Evolutionary conservation across 306 rosid species (phyloP), one percentile per base, ranked within the genome.

Genomic region (Rosa rugosa): DNA sequence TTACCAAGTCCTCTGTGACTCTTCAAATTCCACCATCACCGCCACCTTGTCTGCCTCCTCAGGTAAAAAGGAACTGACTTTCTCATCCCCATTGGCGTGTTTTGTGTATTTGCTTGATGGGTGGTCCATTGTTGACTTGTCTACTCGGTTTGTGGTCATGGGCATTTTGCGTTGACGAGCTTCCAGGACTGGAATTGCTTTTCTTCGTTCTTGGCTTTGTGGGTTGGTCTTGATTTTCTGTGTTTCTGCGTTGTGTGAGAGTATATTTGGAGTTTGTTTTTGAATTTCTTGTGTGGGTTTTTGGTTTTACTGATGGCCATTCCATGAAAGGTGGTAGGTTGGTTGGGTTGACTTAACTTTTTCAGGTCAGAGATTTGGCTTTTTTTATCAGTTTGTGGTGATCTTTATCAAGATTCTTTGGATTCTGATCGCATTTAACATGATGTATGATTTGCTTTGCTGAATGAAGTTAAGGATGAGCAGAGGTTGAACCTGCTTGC

Each of bases 281-380:
- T 75, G 63, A 73, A 20, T 78, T 79, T 81, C 80, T 88, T 84
- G 75, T 81, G 77, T 83, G 87, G 86, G 84, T 77, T 78, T 79
- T 75, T 73, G 78, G 64, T 51, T 76, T 71, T 56, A 31, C 51
- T 80, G 38, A 77, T 77, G 27, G 69, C 75, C 59, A 36, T 77
- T 88, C 76, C 80, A 72, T 68, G 84, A 88, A 94, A 85, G 98
- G 89, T 94, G 97, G 96, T 94, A 84, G 97, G 89, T 91, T 90
- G 85, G 79, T 80, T 81, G 85, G 80, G 96, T 94, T 94, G 96
- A 88, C 98, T 94, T 88, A 76, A 45, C 73, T 76, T 83, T 79
- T 64, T 18, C 46, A 75, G 86, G 74, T 36, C 77, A 83, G 75
- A 88, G 77, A 80, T 83, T 78, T 71, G 72, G 78, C 63, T 65